These are phyloP conservation scores for Ceratocystis cacaofunesta DNA, from an alignment of 2,329 filamentous ascomycete genomes.

Conservation along the genomic window DNA sequence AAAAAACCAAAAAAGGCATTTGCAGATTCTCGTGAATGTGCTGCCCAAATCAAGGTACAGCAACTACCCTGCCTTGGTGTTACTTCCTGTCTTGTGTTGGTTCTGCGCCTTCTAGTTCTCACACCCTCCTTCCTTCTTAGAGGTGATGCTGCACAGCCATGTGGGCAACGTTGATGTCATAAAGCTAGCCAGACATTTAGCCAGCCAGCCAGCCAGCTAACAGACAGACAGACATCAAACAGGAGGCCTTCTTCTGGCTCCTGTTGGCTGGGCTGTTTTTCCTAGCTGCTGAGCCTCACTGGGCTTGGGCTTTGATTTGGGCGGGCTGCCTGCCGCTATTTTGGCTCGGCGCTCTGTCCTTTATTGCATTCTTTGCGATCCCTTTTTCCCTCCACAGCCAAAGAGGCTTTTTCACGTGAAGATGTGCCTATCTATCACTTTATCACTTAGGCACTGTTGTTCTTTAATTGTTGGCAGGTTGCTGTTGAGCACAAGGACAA, in stretches of 20 bases:
- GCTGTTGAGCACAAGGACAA: not conserved
- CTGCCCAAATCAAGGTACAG: not conserved
- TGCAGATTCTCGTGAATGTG: slow-evolving; percentile 1
- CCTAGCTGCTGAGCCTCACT: not conserved
- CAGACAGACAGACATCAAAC: not conserved
- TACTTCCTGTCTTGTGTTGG: not conserved
- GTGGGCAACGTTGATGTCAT: not conserved
- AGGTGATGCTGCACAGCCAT: not conserved
- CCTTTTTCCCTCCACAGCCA: not conserved
- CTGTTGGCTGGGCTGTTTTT: not conserved
- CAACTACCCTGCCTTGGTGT: not conserved
- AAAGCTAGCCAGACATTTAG: not conserved
- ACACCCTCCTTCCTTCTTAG: not conserved
- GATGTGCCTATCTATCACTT: not conserved
- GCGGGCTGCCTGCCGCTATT: not conserved
- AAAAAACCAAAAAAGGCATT: not conserved
- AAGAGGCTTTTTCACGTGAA: not conserved
- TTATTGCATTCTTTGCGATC: not conserved
- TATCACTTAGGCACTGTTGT: too few relatives aligned
- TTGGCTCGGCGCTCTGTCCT: slow-evolving; percentile 16
- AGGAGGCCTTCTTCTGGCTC: not conserved
- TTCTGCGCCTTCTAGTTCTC: not conserved
- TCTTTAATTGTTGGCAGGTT: not conserved
- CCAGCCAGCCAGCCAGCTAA: too few relatives aligned
- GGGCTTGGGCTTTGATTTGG: not conserved